Base-by-base conservation (phyloP, 495 filamentous ascomycete species). In the Penicillium parvum region DNA sequence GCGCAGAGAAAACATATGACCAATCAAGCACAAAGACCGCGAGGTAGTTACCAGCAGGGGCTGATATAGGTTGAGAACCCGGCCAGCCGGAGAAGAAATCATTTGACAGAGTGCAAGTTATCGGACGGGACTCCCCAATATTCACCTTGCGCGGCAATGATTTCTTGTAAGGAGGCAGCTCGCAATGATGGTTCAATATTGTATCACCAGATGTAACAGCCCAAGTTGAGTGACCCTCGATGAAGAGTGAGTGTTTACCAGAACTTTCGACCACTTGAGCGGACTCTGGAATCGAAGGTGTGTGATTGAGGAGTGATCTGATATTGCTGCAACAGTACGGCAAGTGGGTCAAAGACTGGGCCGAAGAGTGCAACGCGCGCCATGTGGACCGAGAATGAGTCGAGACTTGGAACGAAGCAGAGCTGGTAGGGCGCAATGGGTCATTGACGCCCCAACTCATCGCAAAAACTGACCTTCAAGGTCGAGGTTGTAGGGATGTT, bases 1-100 rank as follows among this genome's bases (percentile, higher is more conserved):
- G 18, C 12, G 37, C 37, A n/a, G 37, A 40, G n/a, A 40, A 22
- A 9, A 40, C 15, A 16, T 40, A 40, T 12, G 37, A 40, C 37
- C 22, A 40, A 12, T 22, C 22, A 27, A 40, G 23, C 19, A 40
- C 19, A 4, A 40, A 17, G 9, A 28, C 22, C 8, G 20, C 5
- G 5, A 40, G 9, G 22, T 40, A 28, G 15, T 40, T 40, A 6
- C 37, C 37, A 12, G 22, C 11, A 4, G 18, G 5, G 4, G 6
- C 10, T 12, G 37, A 18, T 27, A 27, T 20, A 7, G 22, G 23
- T 14, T 40, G 6, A 4, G 12, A 16, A 4, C 37, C 37, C 7
- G 7, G 22, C 37, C 37, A 40, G 16, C 27, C 22, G 17, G 37
- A 25, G 11, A 40, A 4, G 26, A 7, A 40, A 6, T 28, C 22